Evolutionary conservation across 192 early-diverging fungal species (phyloP).

Genomic region (Coemansia sp.): DNA sequence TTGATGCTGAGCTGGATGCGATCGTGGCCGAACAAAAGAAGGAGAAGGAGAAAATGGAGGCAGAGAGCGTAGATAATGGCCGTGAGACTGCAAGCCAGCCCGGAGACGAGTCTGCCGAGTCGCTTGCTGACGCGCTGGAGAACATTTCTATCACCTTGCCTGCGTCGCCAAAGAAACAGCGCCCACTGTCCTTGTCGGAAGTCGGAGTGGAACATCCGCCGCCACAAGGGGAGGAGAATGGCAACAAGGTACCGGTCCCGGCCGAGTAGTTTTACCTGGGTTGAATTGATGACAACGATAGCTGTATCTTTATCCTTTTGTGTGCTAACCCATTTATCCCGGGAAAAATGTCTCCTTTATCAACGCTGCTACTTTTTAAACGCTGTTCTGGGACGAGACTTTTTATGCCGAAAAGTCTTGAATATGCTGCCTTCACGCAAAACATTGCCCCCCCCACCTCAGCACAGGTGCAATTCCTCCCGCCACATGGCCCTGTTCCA

Average conservation of each 20-base stretch:
- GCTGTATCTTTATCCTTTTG: too few species aligned
- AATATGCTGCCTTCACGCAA: too few species aligned
- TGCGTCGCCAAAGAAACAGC: background rate
- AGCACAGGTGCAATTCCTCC: too few species aligned
- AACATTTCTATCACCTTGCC: conserved; percentile 11
- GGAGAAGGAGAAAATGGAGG: background rate
- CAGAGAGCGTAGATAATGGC: background rate
- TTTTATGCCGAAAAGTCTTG: too few species aligned
- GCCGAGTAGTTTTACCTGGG: background rate
- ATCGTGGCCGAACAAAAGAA: conserved; percentile 17
- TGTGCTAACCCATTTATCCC: too few species aligned
- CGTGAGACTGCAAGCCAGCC: too few species aligned
- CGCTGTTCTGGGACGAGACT: too few species aligned
- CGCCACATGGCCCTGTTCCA: too few species aligned
- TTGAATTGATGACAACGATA: too few species aligned
- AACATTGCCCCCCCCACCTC: too few species aligned
- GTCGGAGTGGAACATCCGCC: background rate
- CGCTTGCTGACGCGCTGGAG: conserved; percentile 14
- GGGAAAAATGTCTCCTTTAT: too few species aligned
- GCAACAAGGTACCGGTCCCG: background rate
- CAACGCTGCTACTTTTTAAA: too few species aligned
- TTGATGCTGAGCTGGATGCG: conserved; percentile 45
- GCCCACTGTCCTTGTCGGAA: background rate
- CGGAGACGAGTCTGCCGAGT: conserved; percentile 1
- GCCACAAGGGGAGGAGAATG: background rate